Evolutionary conservation across 805 yeast genomes (phyloP).

Genomic region (Candida chauliodis): DNA sequence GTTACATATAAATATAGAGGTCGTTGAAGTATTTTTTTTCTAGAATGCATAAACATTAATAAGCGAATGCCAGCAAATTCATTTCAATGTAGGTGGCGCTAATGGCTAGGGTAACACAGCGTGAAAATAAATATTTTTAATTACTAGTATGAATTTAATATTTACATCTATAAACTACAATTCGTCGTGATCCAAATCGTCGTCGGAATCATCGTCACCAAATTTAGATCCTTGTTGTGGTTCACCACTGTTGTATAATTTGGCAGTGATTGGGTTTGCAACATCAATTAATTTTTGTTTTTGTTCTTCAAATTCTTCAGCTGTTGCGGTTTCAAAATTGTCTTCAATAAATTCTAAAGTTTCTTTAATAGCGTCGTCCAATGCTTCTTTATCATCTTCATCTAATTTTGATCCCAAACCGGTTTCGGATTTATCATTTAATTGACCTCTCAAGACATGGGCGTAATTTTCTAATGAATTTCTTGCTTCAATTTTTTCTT

Average conservation of each 20-base stretch:
- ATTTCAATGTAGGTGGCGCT: too few species aligned
- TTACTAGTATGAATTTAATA: too few species aligned
- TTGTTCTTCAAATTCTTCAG: constrained; percentile 92
- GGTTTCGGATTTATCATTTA: constrained; percentile 33
- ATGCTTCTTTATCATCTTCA: constrained; percentile 87
- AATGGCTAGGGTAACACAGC: too few species aligned
- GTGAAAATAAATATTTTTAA: too few species aligned
- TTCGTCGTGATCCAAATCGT: constrained; percentile 44
- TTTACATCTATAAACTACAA: constrained; percentile 21
- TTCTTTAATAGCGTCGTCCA: constrained; percentile 84
- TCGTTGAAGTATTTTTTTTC: too few species aligned
- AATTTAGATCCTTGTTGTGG: constrained; percentile 43
- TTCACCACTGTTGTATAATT: constrained; percentile 43
- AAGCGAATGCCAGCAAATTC: too few species aligned
- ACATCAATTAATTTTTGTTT: constrained; percentile 70
- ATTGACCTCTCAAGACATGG: constrained; percentile 45
- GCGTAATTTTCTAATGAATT: constrained; percentile 46
- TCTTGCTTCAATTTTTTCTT: constrained; percentile 39
- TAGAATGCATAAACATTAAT: too few species aligned
- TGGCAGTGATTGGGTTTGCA: constrained; percentile 90
- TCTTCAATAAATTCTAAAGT: constrained; percentile 83
- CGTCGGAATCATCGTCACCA: constrained; percentile 43
- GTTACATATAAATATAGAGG: too few species aligned
- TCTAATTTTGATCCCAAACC: constrained; percentile 73
- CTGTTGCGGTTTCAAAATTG: constrained; percentile 76